These are phyloP conservation scores for Gossypium gossypioides DNA, from an alignment of 441 rosid genomes.

Conservation along the genomic window DNA sequence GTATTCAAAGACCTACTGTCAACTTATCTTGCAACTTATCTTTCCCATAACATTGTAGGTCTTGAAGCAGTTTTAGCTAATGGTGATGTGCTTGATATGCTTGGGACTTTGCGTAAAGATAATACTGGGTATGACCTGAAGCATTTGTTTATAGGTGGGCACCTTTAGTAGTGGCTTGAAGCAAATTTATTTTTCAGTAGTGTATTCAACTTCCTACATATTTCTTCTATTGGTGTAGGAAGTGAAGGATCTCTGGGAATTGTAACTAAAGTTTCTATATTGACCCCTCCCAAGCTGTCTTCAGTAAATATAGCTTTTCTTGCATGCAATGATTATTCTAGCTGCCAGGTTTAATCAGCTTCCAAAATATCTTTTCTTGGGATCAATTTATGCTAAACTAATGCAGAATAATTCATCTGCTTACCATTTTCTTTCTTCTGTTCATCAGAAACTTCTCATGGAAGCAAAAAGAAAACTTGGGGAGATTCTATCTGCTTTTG, in stretches of 20 bases:
- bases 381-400: conserved; percentile 2
- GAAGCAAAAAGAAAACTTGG: conserved; percentile 89
- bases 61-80: conserved; percentile 83
- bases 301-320: conserved; percentile 81
- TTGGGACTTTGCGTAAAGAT: conserved; percentile 84
- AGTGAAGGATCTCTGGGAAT: conserved; percentile 94
- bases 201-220: neutral
- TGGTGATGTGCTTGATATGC: conserved; percentile 85
- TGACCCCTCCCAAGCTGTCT: conserved; percentile 71
- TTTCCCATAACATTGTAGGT: conserved; percentile 35
- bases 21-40: neutral
- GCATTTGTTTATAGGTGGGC: conserved; percentile 81
- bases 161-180: neutral
- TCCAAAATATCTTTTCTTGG: conserved; percentile 9
- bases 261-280: conserved; percentile 84
- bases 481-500: conserved; percentile 83
- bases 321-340: conserved; percentile 71
- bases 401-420: neutral
- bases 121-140: conserved; percentile 90
- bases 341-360: conserved; percentile 64
- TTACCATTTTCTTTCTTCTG: conserved; percentile 12
- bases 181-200: conserved; percentile 8
- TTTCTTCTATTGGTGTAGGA: conserved; percentile 32
- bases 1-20: neutral
- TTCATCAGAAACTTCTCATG: conserved; percentile 60